Base-by-base conservation (phyloP, 371 early-diverging fungal species). In the Amoeboradix gromovi region DNA sequence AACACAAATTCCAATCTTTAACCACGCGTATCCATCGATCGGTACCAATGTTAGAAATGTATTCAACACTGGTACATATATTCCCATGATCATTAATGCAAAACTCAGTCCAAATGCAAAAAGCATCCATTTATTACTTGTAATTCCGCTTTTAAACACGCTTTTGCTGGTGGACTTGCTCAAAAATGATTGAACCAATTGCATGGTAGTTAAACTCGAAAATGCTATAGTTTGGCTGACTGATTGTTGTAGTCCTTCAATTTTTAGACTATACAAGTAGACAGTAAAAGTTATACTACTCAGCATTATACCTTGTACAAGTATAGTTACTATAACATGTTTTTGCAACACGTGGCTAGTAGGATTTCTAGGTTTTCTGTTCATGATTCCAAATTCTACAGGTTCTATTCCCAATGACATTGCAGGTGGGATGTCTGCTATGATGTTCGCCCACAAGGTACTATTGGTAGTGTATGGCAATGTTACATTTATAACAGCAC, bases 401-500 rank as follows among this genome's bases (percentile, higher is more conserved):
- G 86, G 87, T 74, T 96, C 97, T 28, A 89, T 80, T 70, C 70
- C 66, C 16, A 81, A 72, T 30, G 78, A 75, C 66, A 78, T 69
- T 29, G 79, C 74, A 1, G 80, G 79, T 22, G 94, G 92, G 71
- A 78, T 70, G 75, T 83, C 84, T 71, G 83, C 77, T 70, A 82
- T 77, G 31, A 92, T 83, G 76, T 94, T 91, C 74, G 90, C 85
- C 77, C 88, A 89, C 65, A 96, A 78, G 74, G 92, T 93, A 70
- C 86, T 86, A 66, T 82, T 80, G 22, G 78, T 75, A 1, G 82
- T 77, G 68, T 81, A 78, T 0, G 83, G 83, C 1, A 77, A 31
- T 29, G 30, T 5, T 32, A 79, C 75, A 74, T 73, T 73, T 75
- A 70, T 71, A 75, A 80, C 30, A 76, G 69, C 29, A 29, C 30